phyloP scores from a whole-genome alignment of 1,284 basidiomycete genomes.

The Rhizoctonia solani region DNA sequence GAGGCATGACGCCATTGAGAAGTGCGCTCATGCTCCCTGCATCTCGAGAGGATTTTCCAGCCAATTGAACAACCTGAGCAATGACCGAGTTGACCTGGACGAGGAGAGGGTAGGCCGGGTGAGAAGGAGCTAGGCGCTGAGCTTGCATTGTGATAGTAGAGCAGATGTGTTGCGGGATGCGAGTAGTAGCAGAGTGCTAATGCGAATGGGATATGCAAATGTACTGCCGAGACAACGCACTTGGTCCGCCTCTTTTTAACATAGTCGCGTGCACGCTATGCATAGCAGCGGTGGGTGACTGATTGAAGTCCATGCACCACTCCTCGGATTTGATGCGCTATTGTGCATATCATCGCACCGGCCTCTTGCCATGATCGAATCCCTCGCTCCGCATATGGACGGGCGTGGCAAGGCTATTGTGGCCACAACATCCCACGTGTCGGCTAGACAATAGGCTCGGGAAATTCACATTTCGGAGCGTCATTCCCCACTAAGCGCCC shows the following conservation, averaged over 20 bases:
- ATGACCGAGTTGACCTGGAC: slow-evolving; percentile 31
- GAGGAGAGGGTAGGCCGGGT: slow-evolving; percentile 33
- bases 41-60: slow-evolving; percentile 26
- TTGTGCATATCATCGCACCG: slow-evolving; percentile 15
- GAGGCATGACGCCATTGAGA: slow-evolving; percentile 32
- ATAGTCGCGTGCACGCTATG: not conserved
- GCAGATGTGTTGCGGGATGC: not conserved
- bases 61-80: slow-evolving; percentile 25
- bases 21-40: slow-evolving; percentile 31
- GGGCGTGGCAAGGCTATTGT: slow-evolving; percentile 27
- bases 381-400: not conserved
- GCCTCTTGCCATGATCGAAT: slow-evolving; percentile 7
- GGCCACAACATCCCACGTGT: slow-evolving; percentile 34
- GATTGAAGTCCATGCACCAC: slow-evolving; percentile 21
- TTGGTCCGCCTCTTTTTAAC: slow-evolving; percentile 1
- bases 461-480: not conserved
- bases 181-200: not conserved
- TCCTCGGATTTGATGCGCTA: slow-evolving; percentile 9
- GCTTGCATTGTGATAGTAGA: not conserved
- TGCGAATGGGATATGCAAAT: not conserved
- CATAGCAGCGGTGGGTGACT: slow-evolving; percentile 1
- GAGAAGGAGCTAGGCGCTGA: slow-evolving; percentile 26
- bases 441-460: slow-evolving; percentile 15
- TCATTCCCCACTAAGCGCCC: slow-evolving; percentile 7
- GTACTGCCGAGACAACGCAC: not conserved